Evolutionary conservation across 306 rosid species (phyloP).

Genomic region (Argentina anserina): DNA sequence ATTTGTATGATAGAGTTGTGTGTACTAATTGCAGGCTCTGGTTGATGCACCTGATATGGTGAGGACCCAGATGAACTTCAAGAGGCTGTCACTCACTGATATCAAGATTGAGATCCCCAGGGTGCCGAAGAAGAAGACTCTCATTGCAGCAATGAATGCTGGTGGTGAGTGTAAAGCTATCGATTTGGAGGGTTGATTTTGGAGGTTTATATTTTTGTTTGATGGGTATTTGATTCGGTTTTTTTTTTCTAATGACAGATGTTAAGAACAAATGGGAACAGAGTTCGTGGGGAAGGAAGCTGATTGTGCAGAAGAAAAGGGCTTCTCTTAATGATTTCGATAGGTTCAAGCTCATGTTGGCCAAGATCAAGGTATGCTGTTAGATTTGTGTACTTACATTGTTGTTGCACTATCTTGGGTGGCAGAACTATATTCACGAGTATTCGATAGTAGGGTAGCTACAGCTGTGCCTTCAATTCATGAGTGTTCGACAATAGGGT

Average conservation of each 20-base stretch:
- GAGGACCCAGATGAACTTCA: conserved; percentile 48
- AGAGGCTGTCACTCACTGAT: conserved; percentile 52
- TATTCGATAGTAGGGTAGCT: background rate
- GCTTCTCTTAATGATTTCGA: conserved; percentile 46
- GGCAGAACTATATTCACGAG: background rate
- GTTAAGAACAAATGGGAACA: conserved; percentile 55
- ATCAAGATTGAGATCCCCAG: conserved; percentile 45
- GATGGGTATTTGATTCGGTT: background rate
- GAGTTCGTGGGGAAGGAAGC: conserved; percentile 58
- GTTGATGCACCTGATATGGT: conserved; percentile 54
- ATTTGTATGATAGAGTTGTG: background rate
- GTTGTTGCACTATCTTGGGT: background rate
- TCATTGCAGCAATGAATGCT: conserved; percentile 46
- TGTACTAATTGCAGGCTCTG: conserved; percentile 30
- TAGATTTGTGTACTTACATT: background rate
- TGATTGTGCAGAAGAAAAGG: conserved; percentile 46
- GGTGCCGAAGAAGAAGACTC: conserved; percentile 45
- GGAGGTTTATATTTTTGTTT: too few relatives aligned
- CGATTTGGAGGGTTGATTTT: background rate
- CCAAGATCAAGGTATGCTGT: conserved; percentile 43
- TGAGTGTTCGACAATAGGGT: background rate
- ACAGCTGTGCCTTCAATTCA: background rate
- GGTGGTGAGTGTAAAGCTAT: conserved; percentile 27
- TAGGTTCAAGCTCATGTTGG: conserved; percentile 56
- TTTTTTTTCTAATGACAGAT: conserved; percentile 21